These are phyloP conservation scores for Zygnema circumcarinatum DNA, from an alignment of 139 green algal species.

Conservation along the genomic window DNA sequence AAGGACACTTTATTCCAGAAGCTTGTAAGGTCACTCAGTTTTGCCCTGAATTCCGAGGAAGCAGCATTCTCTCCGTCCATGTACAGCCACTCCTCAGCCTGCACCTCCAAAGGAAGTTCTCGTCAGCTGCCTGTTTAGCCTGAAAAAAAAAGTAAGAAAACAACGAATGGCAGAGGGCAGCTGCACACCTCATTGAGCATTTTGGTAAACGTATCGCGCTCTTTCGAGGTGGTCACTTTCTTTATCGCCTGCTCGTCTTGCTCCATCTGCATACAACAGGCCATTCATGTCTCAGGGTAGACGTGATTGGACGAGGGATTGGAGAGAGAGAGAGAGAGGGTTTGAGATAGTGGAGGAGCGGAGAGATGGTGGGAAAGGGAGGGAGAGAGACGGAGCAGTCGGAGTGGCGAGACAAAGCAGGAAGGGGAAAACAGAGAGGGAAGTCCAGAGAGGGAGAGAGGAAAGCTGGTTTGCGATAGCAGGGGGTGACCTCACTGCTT, in stretches of 20 bases:
- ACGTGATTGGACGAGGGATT: not conserved
- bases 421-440: too few species aligned
- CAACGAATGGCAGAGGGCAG: not conserved
- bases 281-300: not conserved
- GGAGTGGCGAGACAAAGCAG: too few species aligned
- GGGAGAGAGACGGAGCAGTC: not conserved
- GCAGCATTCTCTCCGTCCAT: constrained; percentile 47
- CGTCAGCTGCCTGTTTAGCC: not conserved
- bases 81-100: constrained; percentile 59
- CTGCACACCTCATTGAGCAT: constrained; percentile 43
- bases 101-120: constrained; percentile 13
- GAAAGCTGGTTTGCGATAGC: too few species aligned
- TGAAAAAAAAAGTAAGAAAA: not conserved
- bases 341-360: too few species aligned
- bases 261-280: constrained; percentile 40
- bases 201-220: constrained; percentile 32
- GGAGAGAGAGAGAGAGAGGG: too few species aligned
- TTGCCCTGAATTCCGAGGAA: constrained; percentile 16
- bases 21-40: constrained; percentile 13
- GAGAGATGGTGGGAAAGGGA: too few species aligned
- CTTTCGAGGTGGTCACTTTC: constrained; percentile 49
- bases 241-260: constrained; percentile 32
- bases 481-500: too few species aligned
- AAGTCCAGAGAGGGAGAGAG: too few species aligned
- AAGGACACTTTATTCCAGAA: constrained; percentile 35